These are phyloP conservation scores for Aspergillus sclerotiicarbonarius DNA, from an alignment of 495 filamentous ascomycete genomes.

Conservation along the genomic window DNA sequence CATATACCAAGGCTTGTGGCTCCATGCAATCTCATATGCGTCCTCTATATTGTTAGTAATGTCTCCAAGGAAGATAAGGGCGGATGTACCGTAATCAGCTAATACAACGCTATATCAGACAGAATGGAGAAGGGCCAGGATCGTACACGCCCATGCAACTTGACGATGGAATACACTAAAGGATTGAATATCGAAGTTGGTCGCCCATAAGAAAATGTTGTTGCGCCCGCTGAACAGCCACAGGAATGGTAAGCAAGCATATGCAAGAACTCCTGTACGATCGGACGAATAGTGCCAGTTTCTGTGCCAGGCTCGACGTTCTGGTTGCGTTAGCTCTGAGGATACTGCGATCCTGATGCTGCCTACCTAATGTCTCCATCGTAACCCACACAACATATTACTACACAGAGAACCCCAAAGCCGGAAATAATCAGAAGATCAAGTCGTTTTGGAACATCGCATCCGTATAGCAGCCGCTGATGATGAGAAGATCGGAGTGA, in stretches of 20 bases:
- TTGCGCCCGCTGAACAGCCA: constrained; percentile 42
- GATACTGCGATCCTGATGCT: not conserved
- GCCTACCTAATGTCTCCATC: constrained; percentile 8
- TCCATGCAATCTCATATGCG: constrained; percentile 9
- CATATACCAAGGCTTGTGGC: constrained; percentile 33
- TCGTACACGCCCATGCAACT: constrained; percentile 35
- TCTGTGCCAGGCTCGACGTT: constrained; percentile 2
- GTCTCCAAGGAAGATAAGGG: not conserved
- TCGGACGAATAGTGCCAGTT: constrained; percentile 30
- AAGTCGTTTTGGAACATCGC: constrained; percentile 25
- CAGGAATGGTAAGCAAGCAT: constrained; percentile 37
- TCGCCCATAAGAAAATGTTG: constrained; percentile 42
- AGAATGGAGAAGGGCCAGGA: constrained; percentile 43
- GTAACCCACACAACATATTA: constrained; percentile 23
- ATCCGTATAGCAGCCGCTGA: no score
- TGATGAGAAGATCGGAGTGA: no score
- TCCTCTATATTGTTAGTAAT: not conserved
- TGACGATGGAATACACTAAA: constrained; percentile 45
- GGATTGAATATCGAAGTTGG: constrained; percentile 34
- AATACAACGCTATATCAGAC: constrained; percentile 27
- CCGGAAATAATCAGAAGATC: constrained; percentile 23
- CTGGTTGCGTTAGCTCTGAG: not conserved
- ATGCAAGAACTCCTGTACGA: constrained; percentile 34
- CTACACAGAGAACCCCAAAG: constrained; percentile 24
- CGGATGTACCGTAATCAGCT: constrained; percentile 11